A percentile compares a stretch with the other conserved stretches of the same genome.
Evolutionary conservation across 441 rosid species (phyloP).

Genomic region (Gossypium gossypioides): DNA sequence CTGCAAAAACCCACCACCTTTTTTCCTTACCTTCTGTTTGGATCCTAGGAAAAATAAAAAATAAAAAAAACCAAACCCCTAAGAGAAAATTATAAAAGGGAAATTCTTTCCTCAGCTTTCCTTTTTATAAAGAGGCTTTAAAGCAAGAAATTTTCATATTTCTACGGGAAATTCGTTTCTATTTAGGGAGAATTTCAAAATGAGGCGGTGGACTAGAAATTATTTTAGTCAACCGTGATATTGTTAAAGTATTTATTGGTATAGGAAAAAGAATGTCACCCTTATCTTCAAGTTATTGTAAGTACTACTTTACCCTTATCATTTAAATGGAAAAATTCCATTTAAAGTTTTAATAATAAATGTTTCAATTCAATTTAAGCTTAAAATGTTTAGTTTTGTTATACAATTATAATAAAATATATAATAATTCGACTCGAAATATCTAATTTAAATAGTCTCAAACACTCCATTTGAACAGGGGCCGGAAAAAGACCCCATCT

Average conservation of each 20-base stretch:
- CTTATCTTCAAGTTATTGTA: neutral
- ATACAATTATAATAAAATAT: no score
- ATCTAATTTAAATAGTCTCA: no score
- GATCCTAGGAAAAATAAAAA: neutral
- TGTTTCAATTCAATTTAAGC: no score
- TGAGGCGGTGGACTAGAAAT: neutral
- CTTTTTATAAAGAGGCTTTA: neutral
- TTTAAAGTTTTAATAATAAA: no score
- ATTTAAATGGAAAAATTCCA: no score
- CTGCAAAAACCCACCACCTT: neutral
- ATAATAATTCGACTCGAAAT: no score
- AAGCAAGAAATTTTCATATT: neutral
- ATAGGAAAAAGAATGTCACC: neutral
- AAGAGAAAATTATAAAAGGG: neutral
- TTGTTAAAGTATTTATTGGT: neutral
- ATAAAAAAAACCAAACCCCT: neutral
- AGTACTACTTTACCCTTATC: neutral
- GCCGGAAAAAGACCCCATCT: no score
- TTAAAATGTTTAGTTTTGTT: no score
- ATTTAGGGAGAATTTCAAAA: neutral
- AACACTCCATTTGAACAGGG: no score
- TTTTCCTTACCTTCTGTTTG: neutral
- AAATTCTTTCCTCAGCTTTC: neutral
- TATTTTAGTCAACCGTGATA: neutral
- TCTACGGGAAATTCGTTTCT: constrained; percentile 6